phyloP scores from a whole-genome alignment of 495 filamentous ascomycete genomes.

The Penicillium malachiteum region DNA sequence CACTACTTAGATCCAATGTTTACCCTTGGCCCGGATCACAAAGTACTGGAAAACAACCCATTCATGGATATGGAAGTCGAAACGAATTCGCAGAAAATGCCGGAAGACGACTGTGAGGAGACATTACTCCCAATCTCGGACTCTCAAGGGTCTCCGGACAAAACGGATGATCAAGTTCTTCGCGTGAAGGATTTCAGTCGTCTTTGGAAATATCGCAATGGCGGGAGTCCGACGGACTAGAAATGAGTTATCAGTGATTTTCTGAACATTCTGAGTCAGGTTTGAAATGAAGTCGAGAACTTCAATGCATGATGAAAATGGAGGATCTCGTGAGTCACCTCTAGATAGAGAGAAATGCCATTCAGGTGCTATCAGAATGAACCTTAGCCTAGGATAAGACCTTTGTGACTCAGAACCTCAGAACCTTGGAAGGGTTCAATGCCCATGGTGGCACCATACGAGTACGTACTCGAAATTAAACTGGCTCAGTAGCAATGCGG shows the following conservation, averaged over 20 bases:
- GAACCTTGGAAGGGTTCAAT: too few relatives aligned
- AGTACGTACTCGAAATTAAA: too few relatives aligned
- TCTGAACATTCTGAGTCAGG: not conserved
- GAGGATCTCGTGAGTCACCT: too few relatives aligned
- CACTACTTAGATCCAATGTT: slow-evolving; percentile 88
- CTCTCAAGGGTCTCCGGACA: not conserved
- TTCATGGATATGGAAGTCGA: slow-evolving; percentile 39
- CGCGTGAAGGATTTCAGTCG: slow-evolving; percentile 70
- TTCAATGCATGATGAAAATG: too few relatives aligned
- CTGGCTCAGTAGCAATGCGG: too few relatives aligned
- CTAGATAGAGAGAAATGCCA: too few relatives aligned
- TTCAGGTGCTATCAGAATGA: too few relatives aligned
- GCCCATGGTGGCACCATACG: too few relatives aligned
- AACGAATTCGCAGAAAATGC: not conserved
- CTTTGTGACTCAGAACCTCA: too few relatives aligned
- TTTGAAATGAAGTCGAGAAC: not conserved
- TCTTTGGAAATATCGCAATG: slow-evolving; percentile 73
- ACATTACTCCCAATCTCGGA: slow-evolving; percentile 9
- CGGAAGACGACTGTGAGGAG: slow-evolving; percentile 2
- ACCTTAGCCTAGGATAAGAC: too few relatives aligned
- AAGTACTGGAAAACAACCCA: slow-evolving; percentile 26
- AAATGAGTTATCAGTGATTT: not conserved
- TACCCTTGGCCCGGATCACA: slow-evolving; percentile 28
- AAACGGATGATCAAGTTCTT: slow-evolving; percentile 1
- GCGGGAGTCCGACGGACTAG: slow-evolving; percentile 47